A percentile compares a stretch with the other conserved stretches of the same genome.
Conservation (phyloP, 1,284 basidiomycete species). For the Ustanciosporium gigantosporum region DNA sequence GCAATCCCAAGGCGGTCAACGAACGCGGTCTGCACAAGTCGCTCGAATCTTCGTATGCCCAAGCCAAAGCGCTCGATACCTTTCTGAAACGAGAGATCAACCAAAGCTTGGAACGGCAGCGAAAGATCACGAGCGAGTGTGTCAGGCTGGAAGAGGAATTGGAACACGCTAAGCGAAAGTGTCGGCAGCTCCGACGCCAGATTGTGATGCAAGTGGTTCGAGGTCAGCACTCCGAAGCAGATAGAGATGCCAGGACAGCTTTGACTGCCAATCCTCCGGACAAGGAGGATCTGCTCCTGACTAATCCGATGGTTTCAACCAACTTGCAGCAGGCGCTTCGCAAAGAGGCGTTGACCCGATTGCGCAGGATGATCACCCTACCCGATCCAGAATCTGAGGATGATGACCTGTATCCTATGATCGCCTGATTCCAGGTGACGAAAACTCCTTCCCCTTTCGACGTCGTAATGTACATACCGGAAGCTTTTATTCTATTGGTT, state of each 20-base stretch:
- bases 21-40: constrained; percentile 39
- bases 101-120: constrained; percentile 24
- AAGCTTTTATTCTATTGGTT: too few relatives aligned
- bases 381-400: constrained; percentile 34
- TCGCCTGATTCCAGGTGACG: constrained; percentile 21
- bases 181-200: constrained; percentile 12
- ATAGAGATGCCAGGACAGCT: neutral
- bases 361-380: constrained; percentile 17
- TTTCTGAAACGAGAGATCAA: constrained; percentile 36
- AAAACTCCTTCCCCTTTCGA: too few relatives aligned
- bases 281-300: neutral
- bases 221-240: neutral
- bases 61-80: constrained; percentile 29
- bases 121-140: constrained; percentile 18
- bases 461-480: too few relatives aligned
- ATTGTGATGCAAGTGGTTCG: constrained; percentile 12
- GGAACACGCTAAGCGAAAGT: constrained; percentile 3
- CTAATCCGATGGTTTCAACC: constrained; percentile 30
- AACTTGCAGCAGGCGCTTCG: constrained; percentile 26
- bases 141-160: constrained; percentile 13
- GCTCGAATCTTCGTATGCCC: constrained; percentile 46
- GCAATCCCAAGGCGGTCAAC: constrained; percentile 22
- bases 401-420: constrained; percentile 31
- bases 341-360: constrained; percentile 20
- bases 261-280: neutral